Conservation (phyloP, 2,329 filamentous ascomycete genomes). For the Pochonia chlamydosporia region DNA sequence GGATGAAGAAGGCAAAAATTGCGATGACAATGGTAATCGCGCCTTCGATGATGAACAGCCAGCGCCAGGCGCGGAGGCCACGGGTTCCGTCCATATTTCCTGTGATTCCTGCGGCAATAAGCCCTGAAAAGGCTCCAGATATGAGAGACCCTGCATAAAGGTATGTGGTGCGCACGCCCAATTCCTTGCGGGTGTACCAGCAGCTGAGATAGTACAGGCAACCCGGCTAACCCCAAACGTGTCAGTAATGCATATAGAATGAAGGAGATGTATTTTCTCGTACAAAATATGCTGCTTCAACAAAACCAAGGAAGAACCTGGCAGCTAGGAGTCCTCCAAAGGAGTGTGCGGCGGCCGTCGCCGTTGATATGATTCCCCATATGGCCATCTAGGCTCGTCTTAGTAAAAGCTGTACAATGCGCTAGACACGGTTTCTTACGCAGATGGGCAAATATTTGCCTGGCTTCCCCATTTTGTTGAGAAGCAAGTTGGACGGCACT, state of each 20-base stretch:
- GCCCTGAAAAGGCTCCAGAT: slow-evolving; percentile 65
- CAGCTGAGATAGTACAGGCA: slow-evolving; percentile 57
- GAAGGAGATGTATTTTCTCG: slow-evolving; percentile 10
- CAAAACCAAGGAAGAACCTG: slow-evolving; percentile 32
- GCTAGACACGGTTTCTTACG: slow-evolving; percentile 18
- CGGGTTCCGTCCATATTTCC: slow-evolving; percentile 53
- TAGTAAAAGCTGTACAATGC: neutral
- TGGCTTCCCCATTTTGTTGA: slow-evolving; percentile 47
- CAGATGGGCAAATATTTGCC: slow-evolving; percentile 38
- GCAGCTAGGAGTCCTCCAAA: slow-evolving; percentile 27
- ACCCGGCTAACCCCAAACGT: slow-evolving; percentile 34
- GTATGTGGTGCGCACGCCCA: slow-evolving; percentile 58
- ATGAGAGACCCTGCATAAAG: slow-evolving; percentile 65
- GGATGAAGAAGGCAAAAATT: slow-evolving; percentile 45
- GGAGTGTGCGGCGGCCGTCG: slow-evolving; percentile 26
- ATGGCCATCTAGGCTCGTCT: slow-evolving; percentile 33
- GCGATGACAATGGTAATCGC: slow-evolving; percentile 58
- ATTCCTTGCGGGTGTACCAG: slow-evolving; percentile 67
- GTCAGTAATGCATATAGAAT: neutral
- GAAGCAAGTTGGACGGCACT: slow-evolving; percentile 43
- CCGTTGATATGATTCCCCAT: slow-evolving; percentile 41
- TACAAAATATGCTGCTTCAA: slow-evolving; percentile 37
- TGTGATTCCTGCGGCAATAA: slow-evolving; percentile 60
- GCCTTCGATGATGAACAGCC: slow-evolving; percentile 57
- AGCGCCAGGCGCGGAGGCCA: slow-evolving; percentile 58